phyloP scores from a whole-genome alignment of 208 protist genomes.

The Naegleria lovaniensis region DNA sequence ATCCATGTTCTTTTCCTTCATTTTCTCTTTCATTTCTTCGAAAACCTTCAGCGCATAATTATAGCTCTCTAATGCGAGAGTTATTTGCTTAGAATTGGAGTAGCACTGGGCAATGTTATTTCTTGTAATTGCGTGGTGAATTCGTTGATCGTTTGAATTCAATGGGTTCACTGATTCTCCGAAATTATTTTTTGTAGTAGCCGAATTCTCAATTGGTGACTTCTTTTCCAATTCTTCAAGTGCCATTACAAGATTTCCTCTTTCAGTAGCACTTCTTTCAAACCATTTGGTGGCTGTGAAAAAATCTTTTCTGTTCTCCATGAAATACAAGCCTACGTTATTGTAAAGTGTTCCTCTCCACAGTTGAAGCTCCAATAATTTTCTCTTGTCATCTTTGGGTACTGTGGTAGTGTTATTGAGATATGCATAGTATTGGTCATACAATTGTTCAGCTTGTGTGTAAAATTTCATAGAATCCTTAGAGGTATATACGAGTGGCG shows the following conservation, averaged over 20 bases:
- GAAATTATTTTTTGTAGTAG: not conserved
- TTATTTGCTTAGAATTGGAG: not conserved
- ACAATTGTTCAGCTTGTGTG: not conserved
- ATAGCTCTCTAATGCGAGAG: not conserved
- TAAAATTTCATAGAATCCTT: conserved; percentile 15
- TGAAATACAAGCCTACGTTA: not conserved
- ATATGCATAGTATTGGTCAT: not conserved
- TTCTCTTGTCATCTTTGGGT: not conserved
- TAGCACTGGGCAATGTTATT: conserved; percentile 19
- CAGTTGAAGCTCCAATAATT: not conserved
- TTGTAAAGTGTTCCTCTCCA: conserved; percentile 13
- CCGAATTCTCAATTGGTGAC: not conserved
- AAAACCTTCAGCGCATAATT: not conserved
- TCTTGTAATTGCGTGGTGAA: not conserved
- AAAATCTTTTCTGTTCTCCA: not conserved
- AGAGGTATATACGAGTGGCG: not conserved
- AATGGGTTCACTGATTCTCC: not conserved
- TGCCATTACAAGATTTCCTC: not conserved
- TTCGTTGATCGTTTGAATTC: not conserved
- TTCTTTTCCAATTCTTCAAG: not conserved
- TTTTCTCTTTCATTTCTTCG: not conserved
- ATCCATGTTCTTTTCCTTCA: not conserved
- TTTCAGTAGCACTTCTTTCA: not conserved
- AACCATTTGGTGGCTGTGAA: not conserved
- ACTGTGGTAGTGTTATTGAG: not conserved